Conservation (phyloP, 2,329 filamentous ascomycete species). For the Colletotrichum sp. region DNA sequence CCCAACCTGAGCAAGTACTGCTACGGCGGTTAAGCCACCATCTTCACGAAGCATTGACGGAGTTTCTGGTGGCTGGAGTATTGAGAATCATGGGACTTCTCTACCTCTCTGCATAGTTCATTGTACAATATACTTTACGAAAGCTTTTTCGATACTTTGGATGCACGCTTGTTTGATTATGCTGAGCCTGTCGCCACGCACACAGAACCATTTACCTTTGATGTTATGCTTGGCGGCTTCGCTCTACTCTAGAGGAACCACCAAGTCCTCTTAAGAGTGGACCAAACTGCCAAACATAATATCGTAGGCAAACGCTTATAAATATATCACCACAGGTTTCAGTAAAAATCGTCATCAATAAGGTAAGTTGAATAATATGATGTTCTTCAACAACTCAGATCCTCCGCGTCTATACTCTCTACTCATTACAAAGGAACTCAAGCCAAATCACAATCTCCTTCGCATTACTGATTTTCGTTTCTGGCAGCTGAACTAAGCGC, state of each 20-base stretch:
- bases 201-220: accelerated
- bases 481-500: neutral
- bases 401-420: neutral
- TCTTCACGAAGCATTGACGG: neutral
- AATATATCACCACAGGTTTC: neutral
- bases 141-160: neutral
- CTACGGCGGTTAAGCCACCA: neutral
- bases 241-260: accelerated
- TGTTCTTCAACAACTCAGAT: neutral
- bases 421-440: neutral
- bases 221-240: neutral
- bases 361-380: too few relatives aligned
- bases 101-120: neutral
- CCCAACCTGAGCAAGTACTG: neutral
- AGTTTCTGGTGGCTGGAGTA: neutral
- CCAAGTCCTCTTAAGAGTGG: accelerated
- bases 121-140: neutral
- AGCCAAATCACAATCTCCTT: neutral
- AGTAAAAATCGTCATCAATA: neutral
- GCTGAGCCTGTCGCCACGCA: neutral
- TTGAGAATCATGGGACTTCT: neutral
- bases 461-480: neutral
- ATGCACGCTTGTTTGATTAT: too few relatives aligned
- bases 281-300: neutral
- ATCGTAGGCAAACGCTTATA: accelerated